Base-by-base conservation (phyloP, 176 grass and related monocot species). In the Chrysopogon serrulatus region DNA sequence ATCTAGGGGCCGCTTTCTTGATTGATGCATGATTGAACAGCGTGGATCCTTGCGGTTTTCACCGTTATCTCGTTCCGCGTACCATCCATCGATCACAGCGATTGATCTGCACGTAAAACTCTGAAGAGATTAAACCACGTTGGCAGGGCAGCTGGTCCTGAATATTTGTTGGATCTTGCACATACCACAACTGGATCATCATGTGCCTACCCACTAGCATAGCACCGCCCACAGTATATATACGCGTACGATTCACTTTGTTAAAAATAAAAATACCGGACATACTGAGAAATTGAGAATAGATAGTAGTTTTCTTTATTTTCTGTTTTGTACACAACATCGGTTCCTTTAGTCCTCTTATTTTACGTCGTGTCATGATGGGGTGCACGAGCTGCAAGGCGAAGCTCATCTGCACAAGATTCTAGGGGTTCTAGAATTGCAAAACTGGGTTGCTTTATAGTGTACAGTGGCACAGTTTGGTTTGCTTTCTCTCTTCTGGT, bases 81-180 rank as follows among this genome's bases (percentile, higher is more conserved):
- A 33, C 14, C 28, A 5, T 7, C 60, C 13, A 61, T 60, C 24
- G n/a, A 37, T 26, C n/a, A n/a, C n/a, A n/a, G n/a, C n/a, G n/a
- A n/a, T n/a, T n/a, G 79, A 77, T 77, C 51, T 51, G 57, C 67
- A 73, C 57, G 79, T 23, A 77, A 31, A 36, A 34, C 21, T 39
- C 4, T 15, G 57, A 74, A n/a, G n/a, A n/a, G n/a, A n/a, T n/a
- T n/a, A n/a, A n/a, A 42, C 24, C 54, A 1, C 24, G 49, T 90
- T 48, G 88, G 56, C 73, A 24, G 0, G 53, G 15, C 77, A 44
- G 63, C 64, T 32, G 63, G 64, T 82, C 79, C 73, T 78, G 73
- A 73, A 77, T 74, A 67, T 67, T 79, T 69, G 84, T 87, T 87
- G 80, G 84, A 90, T 90, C 84, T 87, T 62, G 79, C 39, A 73